Percentiles rank a stretch among this genome's conserved stretches.
phyloP scores from a whole-genome alignment of 306 rosid species.

The Lathyrus sativus region DNA sequence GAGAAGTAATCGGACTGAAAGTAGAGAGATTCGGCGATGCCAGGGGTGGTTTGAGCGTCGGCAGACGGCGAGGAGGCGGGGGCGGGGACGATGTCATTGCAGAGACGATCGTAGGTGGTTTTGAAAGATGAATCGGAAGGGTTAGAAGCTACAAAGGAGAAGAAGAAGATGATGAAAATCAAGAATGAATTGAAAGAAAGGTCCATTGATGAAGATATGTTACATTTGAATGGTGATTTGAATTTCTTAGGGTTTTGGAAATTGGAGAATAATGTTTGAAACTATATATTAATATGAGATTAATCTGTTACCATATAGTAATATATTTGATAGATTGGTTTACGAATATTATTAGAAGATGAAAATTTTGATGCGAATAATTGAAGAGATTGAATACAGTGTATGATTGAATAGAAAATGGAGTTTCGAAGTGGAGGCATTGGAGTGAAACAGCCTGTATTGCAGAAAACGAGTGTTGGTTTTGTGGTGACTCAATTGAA shows the following conservation, averaged over 20 bases:
- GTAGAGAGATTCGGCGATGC: constrained; percentile 28
- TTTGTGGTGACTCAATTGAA: too few relatives aligned
- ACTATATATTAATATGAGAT: too few relatives aligned
- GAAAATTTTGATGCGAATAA: too few relatives aligned
- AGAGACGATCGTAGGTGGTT: constrained; percentile 48
- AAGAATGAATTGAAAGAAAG: constrained; percentile 23
- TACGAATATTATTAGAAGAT: too few relatives aligned
- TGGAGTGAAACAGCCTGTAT: too few relatives aligned
- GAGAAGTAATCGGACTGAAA: constrained; percentile 54
- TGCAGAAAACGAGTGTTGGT: too few relatives aligned
- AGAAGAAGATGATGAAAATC: constrained; percentile 33
- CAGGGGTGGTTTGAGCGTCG: constrained; percentile 32
- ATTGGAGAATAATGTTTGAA: neutral
- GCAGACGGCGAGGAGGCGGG: neutral
- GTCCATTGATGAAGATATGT: constrained; percentile 42
- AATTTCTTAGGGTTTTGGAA: constrained; percentile 17
- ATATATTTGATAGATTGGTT: too few relatives aligned
- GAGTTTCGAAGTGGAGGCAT: too few relatives aligned
- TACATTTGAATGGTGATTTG: constrained; percentile 24
- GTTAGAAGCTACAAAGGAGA: constrained; percentile 4
- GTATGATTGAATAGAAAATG: too few relatives aligned
- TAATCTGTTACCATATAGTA: too few relatives aligned
- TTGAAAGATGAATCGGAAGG: constrained; percentile 23
- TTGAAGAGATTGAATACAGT: too few relatives aligned
- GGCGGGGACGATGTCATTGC: constrained; percentile 57